Evolutionary conservation across 2,329 filamentous ascomycete genomes (phyloP), one percentile per base, ranked within the genome.

Genomic region (Knufia petricola): DNA sequence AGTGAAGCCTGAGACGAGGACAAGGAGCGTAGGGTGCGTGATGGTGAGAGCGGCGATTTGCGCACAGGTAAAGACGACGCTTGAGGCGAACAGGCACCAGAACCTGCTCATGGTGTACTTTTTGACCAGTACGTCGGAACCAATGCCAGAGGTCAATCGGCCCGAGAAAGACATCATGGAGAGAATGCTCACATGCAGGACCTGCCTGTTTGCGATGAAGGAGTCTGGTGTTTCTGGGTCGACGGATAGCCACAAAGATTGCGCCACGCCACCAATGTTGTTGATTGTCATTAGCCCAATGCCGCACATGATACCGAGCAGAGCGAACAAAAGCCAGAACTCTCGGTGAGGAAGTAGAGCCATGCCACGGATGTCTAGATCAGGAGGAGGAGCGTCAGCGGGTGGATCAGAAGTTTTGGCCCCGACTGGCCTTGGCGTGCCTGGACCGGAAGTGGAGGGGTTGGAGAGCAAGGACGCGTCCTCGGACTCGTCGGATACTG

Each of bases 231-330:
- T 82, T 1, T 77, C 80, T 54, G 82, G 75, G 60, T 95, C 87
- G 62, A 84, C 94, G 60, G 87, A 79, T 52, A 79, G 82, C 92
- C 92, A 96, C 1, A 98, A 74, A 2, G 88, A 87, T 62, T 87
- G 85, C 50, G 74, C 83, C 59, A 89, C 81, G 62, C 95, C 94
- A 37, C 92, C 92, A 61, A 96, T 95, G 60, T 98, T 98, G 70
- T 98, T 98, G 69, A 98, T 98, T 0, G 90, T 96, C 92, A 98
- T 98, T 56, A 98, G 71, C 9, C 92, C 92, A 59, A 95, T 85
- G 46, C 92, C 92, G 3, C 88, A 87, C 53, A 96, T 72, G n/a
- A 95, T 77, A 32, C 83, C 88, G 77, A 98, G 86, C 57, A 95
- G 81, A 50, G 77, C 66, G 65, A 94, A 96, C 23, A 94, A 69